Evolutionary conservation across 2,329 filamentous ascomycete species (phyloP).

Genomic region (Rhinocladiella mackenziei): DNA sequence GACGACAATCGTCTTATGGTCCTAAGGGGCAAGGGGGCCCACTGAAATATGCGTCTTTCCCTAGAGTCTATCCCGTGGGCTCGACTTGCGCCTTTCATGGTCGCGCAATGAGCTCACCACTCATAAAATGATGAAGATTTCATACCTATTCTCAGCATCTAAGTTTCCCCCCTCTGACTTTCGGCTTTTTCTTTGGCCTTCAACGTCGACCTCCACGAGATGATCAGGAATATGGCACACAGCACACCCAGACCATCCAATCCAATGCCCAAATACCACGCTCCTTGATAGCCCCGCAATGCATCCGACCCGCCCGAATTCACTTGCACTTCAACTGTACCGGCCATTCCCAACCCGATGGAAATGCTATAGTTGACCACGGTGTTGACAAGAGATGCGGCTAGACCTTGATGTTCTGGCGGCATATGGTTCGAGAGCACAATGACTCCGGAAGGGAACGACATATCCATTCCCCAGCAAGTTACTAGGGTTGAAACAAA

Average conservation of each 20-base stretch:
- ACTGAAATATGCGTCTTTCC: no score
- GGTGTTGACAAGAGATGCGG: conserved; percentile 38
- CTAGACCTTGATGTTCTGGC: conserved; percentile 42
- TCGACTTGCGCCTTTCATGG: no score
- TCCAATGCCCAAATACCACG: conserved; percentile 39
- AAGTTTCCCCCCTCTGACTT: conserved; percentile 7
- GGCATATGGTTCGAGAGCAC: conserved; percentile 39
- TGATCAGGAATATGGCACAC: conserved; percentile 10
- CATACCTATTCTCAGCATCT: conserved; percentile 1
- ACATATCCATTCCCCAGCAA: conserved; percentile 42
- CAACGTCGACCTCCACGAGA: conserved; percentile 10
- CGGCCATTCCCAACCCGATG: conserved; percentile 42
- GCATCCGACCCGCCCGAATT: conserved; percentile 35
- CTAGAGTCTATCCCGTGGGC: no score
- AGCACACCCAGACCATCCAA: conserved; percentile 32
- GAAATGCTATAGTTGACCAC: conserved; percentile 44
- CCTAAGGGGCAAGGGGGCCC: no score
- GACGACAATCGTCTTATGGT: no score
- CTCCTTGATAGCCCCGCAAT: conserved; percentile 38
- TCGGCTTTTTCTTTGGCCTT: conserved; percentile 14
- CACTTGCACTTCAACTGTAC: conserved; percentile 40
- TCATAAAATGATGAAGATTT: no score
- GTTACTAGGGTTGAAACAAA: conserved; percentile 56
- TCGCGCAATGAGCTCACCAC: no score
- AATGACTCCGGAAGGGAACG: conserved; percentile 40